Conservation (phyloP, 495 filamentous ascomycete genomes). For the Penicillium crystallinum region DNA sequence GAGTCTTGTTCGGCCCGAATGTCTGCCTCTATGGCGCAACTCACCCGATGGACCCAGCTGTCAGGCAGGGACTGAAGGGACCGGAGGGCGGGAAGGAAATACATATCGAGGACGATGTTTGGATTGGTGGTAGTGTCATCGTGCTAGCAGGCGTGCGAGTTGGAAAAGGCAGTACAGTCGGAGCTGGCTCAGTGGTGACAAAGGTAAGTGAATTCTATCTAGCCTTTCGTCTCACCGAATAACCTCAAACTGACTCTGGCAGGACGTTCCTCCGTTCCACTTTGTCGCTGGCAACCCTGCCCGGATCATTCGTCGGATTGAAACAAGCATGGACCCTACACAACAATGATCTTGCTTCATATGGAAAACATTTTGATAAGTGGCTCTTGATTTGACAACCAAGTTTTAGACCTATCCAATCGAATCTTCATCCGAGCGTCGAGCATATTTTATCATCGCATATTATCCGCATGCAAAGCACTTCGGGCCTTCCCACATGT, state of each 20-base stretch:
- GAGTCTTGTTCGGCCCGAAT: slow-evolving; percentile 74
- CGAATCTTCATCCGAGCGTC: too few species aligned
- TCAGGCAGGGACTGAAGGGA: slow-evolving; percentile 63
- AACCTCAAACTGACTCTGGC: not conserved
- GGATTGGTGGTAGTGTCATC: slow-evolving; percentile 60
- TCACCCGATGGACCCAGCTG: slow-evolving; percentile 65
- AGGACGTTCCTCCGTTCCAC: slow-evolving; percentile 53
- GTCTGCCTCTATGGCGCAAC: slow-evolving; percentile 62
- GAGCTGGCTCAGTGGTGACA: slow-evolving; percentile 77
- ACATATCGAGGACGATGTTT: slow-evolving; percentile 75
- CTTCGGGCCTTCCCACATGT: too few species aligned
- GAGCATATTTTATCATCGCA: too few species aligned
- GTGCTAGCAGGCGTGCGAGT: slow-evolving; percentile 17
- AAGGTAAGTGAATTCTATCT: slow-evolving; percentile 38
- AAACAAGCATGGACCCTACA: slow-evolving; percentile 1
- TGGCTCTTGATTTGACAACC: too few species aligned
- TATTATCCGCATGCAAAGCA: too few species aligned
- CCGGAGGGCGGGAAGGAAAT: slow-evolving; percentile 65
- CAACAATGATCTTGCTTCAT: not conserved
- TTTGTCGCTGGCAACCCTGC: slow-evolving; percentile 61
- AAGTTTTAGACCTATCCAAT: too few species aligned
- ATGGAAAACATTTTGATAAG: not conserved
- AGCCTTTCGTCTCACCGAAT: too few species aligned
- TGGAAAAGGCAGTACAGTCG: slow-evolving; percentile 56
- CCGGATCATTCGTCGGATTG: slow-evolving; percentile 41